Evolutionary conservation across 768 basidiomycete genomes (phyloP).

Genomic region (Trichaptum fuscoviolaceum): DNA sequence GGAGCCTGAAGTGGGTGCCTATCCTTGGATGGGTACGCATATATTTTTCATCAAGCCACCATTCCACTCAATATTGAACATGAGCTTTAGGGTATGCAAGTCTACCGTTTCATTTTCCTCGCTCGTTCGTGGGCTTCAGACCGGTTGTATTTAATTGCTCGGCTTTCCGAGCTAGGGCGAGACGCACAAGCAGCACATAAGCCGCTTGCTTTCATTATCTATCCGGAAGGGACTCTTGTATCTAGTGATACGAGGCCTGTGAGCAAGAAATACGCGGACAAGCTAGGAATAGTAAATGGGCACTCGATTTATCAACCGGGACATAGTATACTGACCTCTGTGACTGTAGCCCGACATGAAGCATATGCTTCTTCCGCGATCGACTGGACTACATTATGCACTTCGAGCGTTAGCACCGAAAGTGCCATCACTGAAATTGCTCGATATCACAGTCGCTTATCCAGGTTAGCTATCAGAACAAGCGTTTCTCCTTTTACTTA

Average conservation of each 20-base stretch:
- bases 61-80: not conserved
- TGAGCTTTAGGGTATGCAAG: conserved; percentile 74
- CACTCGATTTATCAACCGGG: not conserved
- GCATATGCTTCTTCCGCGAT: conserved; percentile 84
- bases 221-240: conserved; percentile 95
- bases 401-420: conserved; percentile 76
- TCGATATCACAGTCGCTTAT: conserved; percentile 93
- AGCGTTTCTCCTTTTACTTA: not conserved
- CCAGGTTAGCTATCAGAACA: conserved; percentile 49
- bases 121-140: conserved; percentile 90
- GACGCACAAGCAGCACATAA: conserved; percentile 62
- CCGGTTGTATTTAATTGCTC: conserved; percentile 54
- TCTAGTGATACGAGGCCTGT: conserved; percentile 80
- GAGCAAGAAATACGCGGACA: conserved; percentile 84
- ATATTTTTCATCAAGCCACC: conserved; percentile 6
- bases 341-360: conserved; percentile 62
- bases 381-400: conserved; percentile 85
- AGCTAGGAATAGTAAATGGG: conserved; percentile 75
- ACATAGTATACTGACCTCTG: not conserved
- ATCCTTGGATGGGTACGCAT: conserved; percentile 78
- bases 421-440: conserved; percentile 67
- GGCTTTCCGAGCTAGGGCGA: conserved; percentile 64
- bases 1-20: conserved; percentile 81
- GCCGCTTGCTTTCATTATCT: conserved; percentile 79
- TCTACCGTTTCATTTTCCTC: conserved; percentile 91